phyloP scores from a whole-genome alignment of 2,329 filamentous ascomycete species.

The Aspergillus amoenus region DNA sequence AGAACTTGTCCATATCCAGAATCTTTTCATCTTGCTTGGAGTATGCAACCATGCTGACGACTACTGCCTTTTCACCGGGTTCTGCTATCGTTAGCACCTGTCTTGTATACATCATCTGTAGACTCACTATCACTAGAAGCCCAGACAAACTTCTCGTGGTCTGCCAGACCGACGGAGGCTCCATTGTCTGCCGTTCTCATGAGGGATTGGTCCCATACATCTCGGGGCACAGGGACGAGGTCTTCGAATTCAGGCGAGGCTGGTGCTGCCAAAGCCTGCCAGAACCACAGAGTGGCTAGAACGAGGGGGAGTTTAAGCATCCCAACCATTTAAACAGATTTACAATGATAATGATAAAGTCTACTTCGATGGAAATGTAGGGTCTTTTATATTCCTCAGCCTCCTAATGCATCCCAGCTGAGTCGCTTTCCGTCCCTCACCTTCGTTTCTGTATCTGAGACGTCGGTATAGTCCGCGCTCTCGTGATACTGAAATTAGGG shows the following conservation, averaged over 20 bases:
- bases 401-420: too few species aligned
- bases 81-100: neutral
- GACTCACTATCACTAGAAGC: neutral
- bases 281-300: slow-evolving; percentile 3
- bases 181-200: neutral
- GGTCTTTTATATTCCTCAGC: too few species aligned
- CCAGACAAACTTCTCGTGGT: slow-evolving; percentile 12
- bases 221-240: slow-evolving; percentile 1
- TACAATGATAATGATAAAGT: too few species aligned
- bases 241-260: neutral
- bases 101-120: neutral
- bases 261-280: neutral
- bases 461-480: too few species aligned
- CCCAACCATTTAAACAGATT: too few species aligned
- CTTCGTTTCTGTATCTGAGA: too few species aligned
- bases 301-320: neutral
- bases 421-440: too few species aligned
- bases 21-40: slow-evolving; percentile 11
- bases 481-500: too few species aligned
- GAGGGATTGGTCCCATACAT: slow-evolving; percentile 4
- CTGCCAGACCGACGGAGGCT: neutral
- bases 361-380: too few species aligned
- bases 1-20: slow-evolving; percentile 11
- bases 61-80: slow-evolving; percentile 1
- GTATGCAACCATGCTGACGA: slow-evolving; percentile 13